These are phyloP conservation scores for Calonectria montana DNA, from an alignment of 2,329 filamentous ascomycete species.

Conservation along the genomic window DNA sequence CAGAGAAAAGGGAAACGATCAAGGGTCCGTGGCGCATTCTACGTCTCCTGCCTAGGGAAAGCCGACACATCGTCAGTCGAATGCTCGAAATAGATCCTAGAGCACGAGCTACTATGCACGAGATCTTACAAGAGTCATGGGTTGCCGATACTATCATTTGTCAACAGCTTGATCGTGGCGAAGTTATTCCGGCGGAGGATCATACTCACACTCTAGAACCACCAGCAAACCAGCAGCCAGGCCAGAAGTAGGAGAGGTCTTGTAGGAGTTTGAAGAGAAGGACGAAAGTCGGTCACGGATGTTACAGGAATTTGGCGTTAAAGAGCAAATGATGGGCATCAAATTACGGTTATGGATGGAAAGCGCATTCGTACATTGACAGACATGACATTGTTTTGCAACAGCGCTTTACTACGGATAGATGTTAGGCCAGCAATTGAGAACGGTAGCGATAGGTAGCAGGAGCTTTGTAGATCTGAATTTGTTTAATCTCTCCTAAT, in stretches of 20 bases:
- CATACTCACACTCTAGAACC: slow-evolving; percentile 91
- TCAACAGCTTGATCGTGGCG: slow-evolving; percentile 77
- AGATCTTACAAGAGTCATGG: slow-evolving; percentile 91
- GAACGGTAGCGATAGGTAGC: slow-evolving; percentile 24
- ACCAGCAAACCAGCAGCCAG: slow-evolving; percentile 57
- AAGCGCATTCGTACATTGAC: slow-evolving; percentile 33
- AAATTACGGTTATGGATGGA: slow-evolving; percentile 23
- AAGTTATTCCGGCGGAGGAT: slow-evolving; percentile 77
- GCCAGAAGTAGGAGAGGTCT: slow-evolving; percentile 34
- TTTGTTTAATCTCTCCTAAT: neutral
- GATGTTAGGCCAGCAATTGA: slow-evolving; percentile 39
- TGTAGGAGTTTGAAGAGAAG: neutral
- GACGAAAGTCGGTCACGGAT: neutral
- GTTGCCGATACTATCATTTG: slow-evolving; percentile 88
- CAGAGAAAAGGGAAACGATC: slow-evolving; percentile 79
- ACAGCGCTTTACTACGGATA: slow-evolving; percentile 35
- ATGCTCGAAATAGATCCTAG: slow-evolving; percentile 93
- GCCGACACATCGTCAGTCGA: slow-evolving; percentile 85
- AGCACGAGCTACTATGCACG: slow-evolving; percentile 84
- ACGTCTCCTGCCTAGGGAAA: slow-evolving; percentile 88
- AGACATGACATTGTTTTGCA: slow-evolving; percentile 22
- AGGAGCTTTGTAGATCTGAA: slow-evolving; percentile 15
- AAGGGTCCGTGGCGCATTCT: slow-evolving; percentile 93
- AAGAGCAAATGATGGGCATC: slow-evolving; percentile 26
- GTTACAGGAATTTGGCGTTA: slow-evolving; percentile 37